Evolutionary conservation across 306 rosid species (phyloP).

Genomic region (Cucurbita moschata): DNA sequence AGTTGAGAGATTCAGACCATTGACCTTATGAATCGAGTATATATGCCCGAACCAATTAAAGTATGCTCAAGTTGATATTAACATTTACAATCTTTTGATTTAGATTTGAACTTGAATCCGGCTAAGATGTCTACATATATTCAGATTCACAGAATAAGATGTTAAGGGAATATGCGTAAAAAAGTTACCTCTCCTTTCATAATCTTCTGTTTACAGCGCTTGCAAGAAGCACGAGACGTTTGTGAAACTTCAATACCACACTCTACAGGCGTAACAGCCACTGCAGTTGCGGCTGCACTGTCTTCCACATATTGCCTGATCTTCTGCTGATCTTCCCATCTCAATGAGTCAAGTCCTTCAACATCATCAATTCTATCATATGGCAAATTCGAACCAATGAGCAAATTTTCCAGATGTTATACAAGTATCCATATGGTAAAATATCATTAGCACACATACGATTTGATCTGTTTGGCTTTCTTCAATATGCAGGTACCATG

Average conservation of each 20-base stretch:
- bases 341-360: constrained; percentile 68
- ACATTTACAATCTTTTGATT: not conserved
- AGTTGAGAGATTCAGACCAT: too few species aligned
- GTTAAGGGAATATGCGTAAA: not conserved
- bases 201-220: constrained; percentile 52
- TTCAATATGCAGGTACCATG: constrained; percentile 67
- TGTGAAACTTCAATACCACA: constrained; percentile 57
- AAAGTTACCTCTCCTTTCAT: constrained; percentile 63
- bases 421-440: constrained; percentile 1
- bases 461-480: constrained; percentile 80
- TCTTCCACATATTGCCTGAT: constrained; percentile 59
- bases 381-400: not conserved
- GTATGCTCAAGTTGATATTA: too few species aligned
- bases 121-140: not conserved
- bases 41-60: too few species aligned
- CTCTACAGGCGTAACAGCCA: constrained; percentile 16
- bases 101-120: not conserved
- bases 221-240: constrained; percentile 80
- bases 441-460: constrained; percentile 30
- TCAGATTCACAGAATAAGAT: not conserved
- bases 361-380: constrained; percentile 60
- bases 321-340: constrained; percentile 95
- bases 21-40: too few species aligned
- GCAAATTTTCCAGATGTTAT: constrained; percentile 5
- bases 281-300: constrained; percentile 14